Evolutionary conservation across 768 basidiomycete species (phyloP).

Genomic region (Boletus vermiculosoides): DNA sequence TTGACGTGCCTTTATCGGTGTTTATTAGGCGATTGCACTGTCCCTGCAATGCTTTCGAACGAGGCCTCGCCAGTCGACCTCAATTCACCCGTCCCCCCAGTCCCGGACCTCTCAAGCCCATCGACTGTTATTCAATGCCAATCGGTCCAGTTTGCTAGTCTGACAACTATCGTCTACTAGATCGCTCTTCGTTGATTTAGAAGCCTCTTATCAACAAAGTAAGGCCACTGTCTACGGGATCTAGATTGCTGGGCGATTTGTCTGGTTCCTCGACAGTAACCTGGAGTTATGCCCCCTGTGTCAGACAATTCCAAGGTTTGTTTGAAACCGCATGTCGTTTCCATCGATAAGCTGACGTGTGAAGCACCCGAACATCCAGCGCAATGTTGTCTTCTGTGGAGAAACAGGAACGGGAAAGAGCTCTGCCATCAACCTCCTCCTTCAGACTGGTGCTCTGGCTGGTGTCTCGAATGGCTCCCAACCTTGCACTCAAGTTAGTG

Average conservation of each 20-base stretch:
- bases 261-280: neutral
- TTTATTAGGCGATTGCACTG: constrained; percentile 5
- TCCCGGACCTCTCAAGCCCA: neutral
- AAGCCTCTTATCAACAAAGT: neutral
- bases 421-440: constrained; percentile 27
- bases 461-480: constrained; percentile 6
- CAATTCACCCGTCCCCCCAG: neutral
- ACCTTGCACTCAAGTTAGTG: constrained; percentile 18
- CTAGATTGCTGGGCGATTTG: neutral
- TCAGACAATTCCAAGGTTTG: constrained; percentile 11
- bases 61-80: neutral
- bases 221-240: neutral
- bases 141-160: neutral
- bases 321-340: neutral
- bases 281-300: neutral
- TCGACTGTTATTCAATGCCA: neutral
- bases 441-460: constrained; percentile 7
- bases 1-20: neutral
- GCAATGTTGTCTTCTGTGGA: constrained; percentile 24
- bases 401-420: constrained; percentile 29
- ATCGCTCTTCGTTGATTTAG: neutral
- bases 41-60: constrained; percentile 1
- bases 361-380: neutral
- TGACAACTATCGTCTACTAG: neutral
- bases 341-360: constrained; percentile 1